Evolutionary conservation across 345 rosid genomes (phyloP), one percentile per base, ranked within the genome.

Genomic region (Raphanus raphanistrum): DNA sequence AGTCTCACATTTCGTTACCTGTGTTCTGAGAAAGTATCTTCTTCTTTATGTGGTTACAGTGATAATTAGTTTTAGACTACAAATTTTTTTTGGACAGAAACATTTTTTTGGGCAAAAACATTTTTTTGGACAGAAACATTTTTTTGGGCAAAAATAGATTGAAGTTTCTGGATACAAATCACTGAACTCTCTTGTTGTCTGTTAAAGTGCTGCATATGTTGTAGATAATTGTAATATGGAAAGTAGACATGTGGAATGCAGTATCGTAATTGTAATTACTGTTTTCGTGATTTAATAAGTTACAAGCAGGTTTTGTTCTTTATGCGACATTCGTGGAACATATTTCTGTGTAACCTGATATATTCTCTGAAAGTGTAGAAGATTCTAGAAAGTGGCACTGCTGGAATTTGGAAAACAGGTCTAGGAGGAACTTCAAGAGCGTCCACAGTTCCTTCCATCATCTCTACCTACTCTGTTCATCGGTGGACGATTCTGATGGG

Each of bases 181-280:
- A 45, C 65, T 54, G 73, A 58, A 25, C 63, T 59, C 32, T 59
- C 15, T 59, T 59, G 8, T 71, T 78, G 68, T 57, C 11, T 57
- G 64, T 63, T 90, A 94, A 93, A 97, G 96, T 54, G 90, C 96
- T 63, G 82, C 90, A 8, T 94, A 94, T 84, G 97, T 89, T 70
- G 94, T 94, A 35, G 94, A 91, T 71, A 92, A 88, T 80, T 94
- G 90, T 76, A 6, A 33, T 33, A 33, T 9, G 13, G 13, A 41
- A 41, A 41, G 12, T 11, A 10, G 48, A 41, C 12, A 41, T 10
- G 48, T 41, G 48, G 48, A 41, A 41, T 41, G 13, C 48, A 41
- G 43, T 8, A 11, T 41, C 11, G 50, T 41, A 41, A 41, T 10
- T 11, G 50, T 41, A 43, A 43, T 43, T 12, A 0, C 15, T 43